phyloP scores from a whole-genome alignment of 2,329 filamentous ascomycete species.

The Trichothecium roseum region DNA sequence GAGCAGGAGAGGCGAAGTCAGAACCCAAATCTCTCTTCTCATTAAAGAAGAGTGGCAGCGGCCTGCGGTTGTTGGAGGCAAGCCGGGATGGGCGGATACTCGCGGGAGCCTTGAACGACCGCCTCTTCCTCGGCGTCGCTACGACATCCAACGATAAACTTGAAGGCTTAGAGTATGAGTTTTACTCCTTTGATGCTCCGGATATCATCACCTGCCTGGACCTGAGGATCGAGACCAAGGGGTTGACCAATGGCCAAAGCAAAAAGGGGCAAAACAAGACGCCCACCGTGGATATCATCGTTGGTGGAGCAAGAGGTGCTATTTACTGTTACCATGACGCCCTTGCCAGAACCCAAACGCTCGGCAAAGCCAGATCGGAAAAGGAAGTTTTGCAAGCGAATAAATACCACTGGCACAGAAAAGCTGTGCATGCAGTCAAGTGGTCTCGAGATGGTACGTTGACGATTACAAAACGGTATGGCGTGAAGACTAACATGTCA shows the following conservation, averaged over 20 bases:
- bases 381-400: constrained; percentile 45
- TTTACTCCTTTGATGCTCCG: constrained; percentile 46
- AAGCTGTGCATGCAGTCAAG: constrained; percentile 71
- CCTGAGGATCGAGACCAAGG: constrained; percentile 30
- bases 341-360: constrained; percentile 43
- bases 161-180: constrained; percentile 34
- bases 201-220: constrained; percentile 61
- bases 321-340: constrained; percentile 78
- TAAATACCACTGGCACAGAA: constrained; percentile 85
- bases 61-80: constrained; percentile 32
- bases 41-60: constrained; percentile 22
- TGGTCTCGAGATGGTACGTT: constrained; percentile 79
- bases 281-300: constrained; percentile 56
- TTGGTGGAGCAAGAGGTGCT: constrained; percentile 67
- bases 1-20: constrained; percentile 15
- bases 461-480: not conserved
- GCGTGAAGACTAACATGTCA: constrained; percentile 16
- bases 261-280: constrained; percentile 12
- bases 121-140: constrained; percentile 22
- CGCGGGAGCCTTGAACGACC: constrained; percentile 26
- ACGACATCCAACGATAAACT: constrained; percentile 12
- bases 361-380: constrained; percentile 25
- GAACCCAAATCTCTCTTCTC: constrained; percentile 24
- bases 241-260: constrained; percentile 11
- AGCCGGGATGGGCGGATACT: constrained; percentile 48